A percentile compares a stretch with the other conserved stretches of the same genome.
phyloP scores from a whole-genome alignment of 2,329 filamentous ascomycete species.

The Colletotrichum sojae region DNA sequence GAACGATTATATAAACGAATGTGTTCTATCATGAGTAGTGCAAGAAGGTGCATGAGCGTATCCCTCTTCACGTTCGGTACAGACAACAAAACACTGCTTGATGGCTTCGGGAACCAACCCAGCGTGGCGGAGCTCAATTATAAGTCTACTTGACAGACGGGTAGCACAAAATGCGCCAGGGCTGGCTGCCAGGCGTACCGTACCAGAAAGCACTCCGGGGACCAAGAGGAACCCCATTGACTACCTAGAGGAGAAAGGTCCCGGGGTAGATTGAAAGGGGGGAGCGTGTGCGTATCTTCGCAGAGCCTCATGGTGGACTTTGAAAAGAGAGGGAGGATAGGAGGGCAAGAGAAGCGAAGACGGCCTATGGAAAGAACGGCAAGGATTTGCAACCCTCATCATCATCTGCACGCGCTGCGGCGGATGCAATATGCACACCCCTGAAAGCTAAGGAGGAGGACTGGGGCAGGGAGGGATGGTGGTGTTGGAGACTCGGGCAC shows the following conservation, averaged over 20 bases:
- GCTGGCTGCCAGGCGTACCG: constrained; percentile 22
- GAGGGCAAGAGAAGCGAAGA: constrained; percentile 26
- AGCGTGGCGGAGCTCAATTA: constrained; percentile 30
- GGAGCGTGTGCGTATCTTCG: constrained; percentile 20
- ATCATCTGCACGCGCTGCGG: constrained; percentile 28
- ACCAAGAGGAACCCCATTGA: constrained; percentile 11
- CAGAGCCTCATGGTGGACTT: constrained; percentile 32
- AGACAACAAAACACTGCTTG: background rate
- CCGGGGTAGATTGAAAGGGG: background rate
- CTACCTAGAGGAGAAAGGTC: background rate
- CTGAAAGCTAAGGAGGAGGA: constrained; percentile 11
- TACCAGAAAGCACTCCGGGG: constrained; percentile 12
- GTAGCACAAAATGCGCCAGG: constrained; percentile 16
- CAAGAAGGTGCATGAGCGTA: background rate
- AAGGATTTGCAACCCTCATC: constrained; percentile 32
- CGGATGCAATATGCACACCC: constrained; percentile 28
- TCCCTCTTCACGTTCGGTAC: background rate
- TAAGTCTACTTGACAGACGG: constrained; percentile 12
- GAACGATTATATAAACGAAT: constrained; percentile 21
- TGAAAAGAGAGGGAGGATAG: background rate
- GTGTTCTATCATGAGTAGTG: background rate
- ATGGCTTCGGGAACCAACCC: constrained; percentile 15
- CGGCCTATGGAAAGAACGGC: constrained; percentile 17
- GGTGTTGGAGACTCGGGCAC: constrained; percentile 21
- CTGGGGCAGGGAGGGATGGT: constrained; percentile 21